Base-by-base conservation (phyloP, 495 filamentous ascomycete species). In the Staphylotrichum longicolle region DNA sequence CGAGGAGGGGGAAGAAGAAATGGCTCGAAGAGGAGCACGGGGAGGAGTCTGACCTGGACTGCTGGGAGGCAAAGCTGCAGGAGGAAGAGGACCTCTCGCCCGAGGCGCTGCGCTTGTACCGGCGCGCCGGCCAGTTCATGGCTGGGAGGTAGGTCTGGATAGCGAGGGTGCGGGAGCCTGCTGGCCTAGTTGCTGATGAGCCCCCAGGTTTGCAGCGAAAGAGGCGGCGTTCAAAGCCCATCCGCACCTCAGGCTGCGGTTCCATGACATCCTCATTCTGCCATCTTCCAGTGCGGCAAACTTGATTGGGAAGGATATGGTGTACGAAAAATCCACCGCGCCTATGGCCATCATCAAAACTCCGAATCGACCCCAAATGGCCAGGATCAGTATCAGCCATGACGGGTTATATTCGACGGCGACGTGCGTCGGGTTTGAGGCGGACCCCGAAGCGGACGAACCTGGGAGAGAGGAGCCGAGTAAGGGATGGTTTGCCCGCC, bases 201-300 rank as follows among this genome's bases (percentile, higher is more conserved):
- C 0, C 15, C 30, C 20, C 30, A 76, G 84, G 63, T 88, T 80
- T 69, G 85, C 86, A 8, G 85, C 84, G 0, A 88, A 88, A 68
- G 86, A 88, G 70, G 85, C 86, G 0, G 75, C 74, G n/a, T 80
- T 85, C 47, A 88, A 88, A 67, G 85, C 86, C 4, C 79, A 82
- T 57, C 70, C 70, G 3, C 63, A 69, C 35, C 73, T 78, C 20
- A 63, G 63, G 20, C 61, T 86, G 20, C 71, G 61, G 5, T 81
- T 81, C 49, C 73, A 76, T 11, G 71, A 83, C 46, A 76, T 86
- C 42, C 55, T 72, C 4, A 80, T 86, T 53, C 33, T 61, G 30
- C 61, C 56, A 1, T 27, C 35, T 1, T 14, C 27, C 2, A 15
- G 44, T 4, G 5, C 12, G 5, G 6, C 37, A n/a, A 6, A 55